Evolutionary conservation across 441 rosid species (phyloP).

Genomic region (Melastoma candidum): DNA sequence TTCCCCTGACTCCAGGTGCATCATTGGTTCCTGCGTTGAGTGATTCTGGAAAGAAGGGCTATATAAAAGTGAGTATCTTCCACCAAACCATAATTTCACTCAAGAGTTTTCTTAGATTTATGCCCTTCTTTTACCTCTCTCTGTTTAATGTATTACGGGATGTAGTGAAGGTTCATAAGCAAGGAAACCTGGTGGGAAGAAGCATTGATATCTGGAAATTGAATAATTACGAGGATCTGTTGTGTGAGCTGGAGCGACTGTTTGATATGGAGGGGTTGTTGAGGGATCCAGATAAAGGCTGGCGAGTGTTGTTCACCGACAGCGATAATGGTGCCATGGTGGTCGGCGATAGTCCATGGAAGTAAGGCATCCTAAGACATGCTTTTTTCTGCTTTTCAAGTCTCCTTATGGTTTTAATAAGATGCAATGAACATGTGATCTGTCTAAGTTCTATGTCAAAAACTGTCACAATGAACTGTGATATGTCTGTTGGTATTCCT

Average conservation of each 20-base stretch:
- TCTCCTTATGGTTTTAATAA: neutral
- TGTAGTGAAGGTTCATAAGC: conserved; percentile 77
- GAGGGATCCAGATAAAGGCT: conserved; percentile 64
- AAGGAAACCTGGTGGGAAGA: conserved; percentile 89
- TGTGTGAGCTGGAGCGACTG: conserved; percentile 52
- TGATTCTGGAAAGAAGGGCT: conserved; percentile 81
- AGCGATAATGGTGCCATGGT: conserved; percentile 92
- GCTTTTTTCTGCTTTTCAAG: neutral
- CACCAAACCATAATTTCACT: conserved; percentile 1
- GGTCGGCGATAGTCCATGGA: conserved; percentile 95
- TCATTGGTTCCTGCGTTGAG: conserved; percentile 32
- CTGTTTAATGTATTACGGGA: conserved; percentile 8
- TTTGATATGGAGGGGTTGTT: conserved; percentile 72
- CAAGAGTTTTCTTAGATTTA: neutral
- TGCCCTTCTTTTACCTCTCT: neutral
- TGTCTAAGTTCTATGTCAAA: too few species aligned
- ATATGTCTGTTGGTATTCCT: too few species aligned
- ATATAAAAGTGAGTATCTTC: conserved; percentile 67
- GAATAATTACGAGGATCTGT: conserved; percentile 24
- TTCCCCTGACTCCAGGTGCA: conserved; percentile 50
- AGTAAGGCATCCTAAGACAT: conserved; percentile 37
- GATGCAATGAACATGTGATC: too few species aligned
- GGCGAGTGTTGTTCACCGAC: conserved; percentile 85
- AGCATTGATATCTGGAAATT: conserved; percentile 78
- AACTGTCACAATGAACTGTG: too few species aligned